Evolutionary conservation across 2,329 filamentous ascomycete species (phyloP).

Genomic region (Coniochaeta sp.): DNA sequence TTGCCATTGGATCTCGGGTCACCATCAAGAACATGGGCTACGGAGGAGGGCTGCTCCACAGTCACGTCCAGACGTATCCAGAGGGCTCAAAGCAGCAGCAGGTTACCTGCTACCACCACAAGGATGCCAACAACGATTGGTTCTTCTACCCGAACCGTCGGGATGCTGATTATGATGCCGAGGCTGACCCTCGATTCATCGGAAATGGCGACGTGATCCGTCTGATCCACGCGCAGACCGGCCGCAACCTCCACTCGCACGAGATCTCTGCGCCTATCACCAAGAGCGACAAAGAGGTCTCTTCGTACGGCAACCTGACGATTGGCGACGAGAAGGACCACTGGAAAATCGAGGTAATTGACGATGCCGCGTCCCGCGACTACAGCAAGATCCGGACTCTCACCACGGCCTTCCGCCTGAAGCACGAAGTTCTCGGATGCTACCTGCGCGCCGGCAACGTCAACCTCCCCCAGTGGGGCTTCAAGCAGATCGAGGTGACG

Average conservation of each 20-base stretch:
- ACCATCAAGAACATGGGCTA: constrained; percentile 99
- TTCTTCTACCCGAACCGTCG: constrained; percentile 93
- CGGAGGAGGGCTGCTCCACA: constrained; percentile 90
- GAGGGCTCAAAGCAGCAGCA: constrained; percentile 93
- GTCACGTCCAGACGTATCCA: constrained; percentile 91
- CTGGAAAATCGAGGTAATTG: constrained; percentile 89
- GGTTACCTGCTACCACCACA: constrained; percentile 98
- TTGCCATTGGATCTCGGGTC: constrained; percentile 80
- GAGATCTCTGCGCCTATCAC: constrained; percentile 80
- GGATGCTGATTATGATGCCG: constrained; percentile 64
- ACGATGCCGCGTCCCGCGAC: constrained; percentile 81
- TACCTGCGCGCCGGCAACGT: constrained; percentile 93
- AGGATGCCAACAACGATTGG: constrained; percentile 99
- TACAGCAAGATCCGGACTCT: constrained; percentile 80
- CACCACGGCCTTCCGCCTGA: constrained; percentile 86
- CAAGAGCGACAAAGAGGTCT: constrained; percentile 88
- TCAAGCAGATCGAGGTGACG: constrained; percentile 98
- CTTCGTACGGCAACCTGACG: constrained; percentile 90
- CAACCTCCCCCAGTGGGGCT: constrained; percentile 97
- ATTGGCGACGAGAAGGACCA: constrained; percentile 97
- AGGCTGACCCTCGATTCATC: constrained; percentile 68
- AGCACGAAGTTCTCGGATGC: constrained; percentile 74
- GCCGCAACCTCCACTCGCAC: constrained; percentile 95
- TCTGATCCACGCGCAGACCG: constrained; percentile 89
- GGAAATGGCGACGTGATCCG: constrained; percentile 73